phyloP scores from a whole-genome alignment of 2,329 filamentous ascomycete genomes.

The Mariannaea sp. region DNA sequence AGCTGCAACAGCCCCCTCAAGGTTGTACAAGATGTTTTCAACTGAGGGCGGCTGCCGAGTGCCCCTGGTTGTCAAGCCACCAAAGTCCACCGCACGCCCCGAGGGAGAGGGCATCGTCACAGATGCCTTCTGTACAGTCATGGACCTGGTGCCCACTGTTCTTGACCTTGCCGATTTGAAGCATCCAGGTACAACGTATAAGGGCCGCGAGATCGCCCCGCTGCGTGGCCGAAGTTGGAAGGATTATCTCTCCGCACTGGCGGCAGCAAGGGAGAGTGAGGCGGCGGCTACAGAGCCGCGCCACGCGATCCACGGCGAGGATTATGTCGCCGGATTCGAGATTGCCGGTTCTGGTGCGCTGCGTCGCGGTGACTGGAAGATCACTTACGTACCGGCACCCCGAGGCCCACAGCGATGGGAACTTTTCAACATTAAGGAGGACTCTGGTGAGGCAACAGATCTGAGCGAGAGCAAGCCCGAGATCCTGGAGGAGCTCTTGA shows the following conservation, averaged over 20 bases:
- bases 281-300: not conserved
- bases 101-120: not conserved
- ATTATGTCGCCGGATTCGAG: slow-evolving; percentile 60
- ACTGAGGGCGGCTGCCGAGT: not conserved
- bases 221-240: slow-evolving; percentile 20
- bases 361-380: slow-evolving; percentile 61
- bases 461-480: not conserved
- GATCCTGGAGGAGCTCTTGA: too few relatives aligned
- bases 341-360: slow-evolving; percentile 58
- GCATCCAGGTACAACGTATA: not conserved
- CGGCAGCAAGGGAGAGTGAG: too few relatives aligned
- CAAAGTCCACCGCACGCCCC: not conserved
- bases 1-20: not conserved
- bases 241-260: too few relatives aligned
- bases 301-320: slow-evolving; percentile 11
- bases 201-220: slow-evolving; percentile 6
- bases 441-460: slow-evolving; percentile 54
- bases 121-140: not conserved
- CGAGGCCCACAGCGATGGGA: slow-evolving; percentile 56
- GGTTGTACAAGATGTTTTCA: not conserved
- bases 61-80: not conserved
- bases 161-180: not conserved
- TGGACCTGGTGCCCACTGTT: not conserved
- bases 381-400: slow-evolving; percentile 57
- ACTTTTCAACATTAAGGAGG: slow-evolving; percentile 57